Base-by-base conservation (phyloP, 805 yeast genomes). In the Candida sithepensis region DNA sequence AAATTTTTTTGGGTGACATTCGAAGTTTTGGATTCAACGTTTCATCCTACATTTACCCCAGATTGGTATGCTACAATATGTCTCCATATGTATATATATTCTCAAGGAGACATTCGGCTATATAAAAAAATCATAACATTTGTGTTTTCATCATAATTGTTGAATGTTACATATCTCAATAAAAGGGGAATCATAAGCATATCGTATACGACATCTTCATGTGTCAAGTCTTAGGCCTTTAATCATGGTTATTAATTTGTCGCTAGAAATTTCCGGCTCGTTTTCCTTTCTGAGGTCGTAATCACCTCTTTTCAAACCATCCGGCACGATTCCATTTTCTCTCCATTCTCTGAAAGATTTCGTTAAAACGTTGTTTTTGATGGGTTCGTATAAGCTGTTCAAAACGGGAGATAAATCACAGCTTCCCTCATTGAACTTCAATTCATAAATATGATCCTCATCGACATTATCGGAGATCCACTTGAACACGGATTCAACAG, bases 261-360 rank as follows among this genome's bases (percentile, higher is more conserved):
- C 34, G 14, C 14, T n/a, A 30, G 13, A 12, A 7, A n/a, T 34
- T 8, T 34, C 21, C 4, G 10, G 4, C 10, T 34, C 20, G 20
- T 18, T 34, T 16, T 34, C 38, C 20, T 34, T 34, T n/a, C 12
- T 12, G 10, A 34, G 21, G 18, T 34, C 38, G 16, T 19, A 39
- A 23, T 32, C 20, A 2, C 48, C 51, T 13, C 21, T 32, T 20
- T 43, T 24, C 4, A 46, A 34, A n/a, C 46, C 52, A 2, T 43
- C 40, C 7, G 45, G 24, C 3, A 46, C 36, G 7, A 30, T 16
- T 4, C 41, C 38, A 9, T 33, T 32, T 14, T 46, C 48, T 40
- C 53, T 46, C 53, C 53, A 49, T 5, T 38, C 22, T 9, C 33
- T 28, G 22, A 49, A 49, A 13, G 42, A 44, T n/a, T 32, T 20